Evolutionary conservation across 2,329 filamentous ascomycete genomes (phyloP).

Genomic region (Fusarium camptoceras): DNA sequence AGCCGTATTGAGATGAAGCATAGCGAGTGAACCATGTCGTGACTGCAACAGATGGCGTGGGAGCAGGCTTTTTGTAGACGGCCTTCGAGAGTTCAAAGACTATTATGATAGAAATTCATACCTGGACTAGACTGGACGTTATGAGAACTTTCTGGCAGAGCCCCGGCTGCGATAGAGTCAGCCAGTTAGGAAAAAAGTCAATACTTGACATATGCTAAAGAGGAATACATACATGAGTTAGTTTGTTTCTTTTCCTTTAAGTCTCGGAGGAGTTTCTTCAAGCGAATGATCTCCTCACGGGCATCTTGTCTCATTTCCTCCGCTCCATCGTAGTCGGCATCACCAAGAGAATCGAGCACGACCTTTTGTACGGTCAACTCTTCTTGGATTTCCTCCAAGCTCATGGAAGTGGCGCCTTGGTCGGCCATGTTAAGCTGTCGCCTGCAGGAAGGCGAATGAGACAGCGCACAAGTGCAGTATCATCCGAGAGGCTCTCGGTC

Average conservation of each 20-base stretch:
- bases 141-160: background rate
- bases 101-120: conserved; percentile 9
- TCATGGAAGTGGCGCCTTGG: conserved; percentile 29
- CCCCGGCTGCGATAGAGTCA: background rate
- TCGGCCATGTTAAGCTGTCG: conserved; percentile 29
- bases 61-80: background rate
- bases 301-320: conserved; percentile 48
- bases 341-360: conserved; percentile 57
- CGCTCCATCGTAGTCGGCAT: conserved; percentile 44
- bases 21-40: background rate
- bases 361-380: conserved; percentile 58
- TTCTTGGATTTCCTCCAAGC: conserved; percentile 50
- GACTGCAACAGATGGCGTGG: background rate
- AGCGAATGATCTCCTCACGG: conserved; percentile 44
- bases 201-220: background rate
- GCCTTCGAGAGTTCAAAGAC: background rate
- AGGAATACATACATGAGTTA: conserved; percentile 10
- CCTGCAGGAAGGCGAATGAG: conserved; percentile 24
- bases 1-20: background rate
- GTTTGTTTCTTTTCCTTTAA: conserved; percentile 19
- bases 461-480: conserved; percentile 31
- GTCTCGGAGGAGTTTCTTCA: conserved; percentile 50
- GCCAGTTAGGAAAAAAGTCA: background rate
- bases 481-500: conserved; percentile 29
- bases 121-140: conserved; percentile 21